Evolutionary conservation across 176 grass and related monocot genomes (phyloP), one percentile per base, ranked within the genome.

Genomic region (Aegilops speltoides): DNA sequence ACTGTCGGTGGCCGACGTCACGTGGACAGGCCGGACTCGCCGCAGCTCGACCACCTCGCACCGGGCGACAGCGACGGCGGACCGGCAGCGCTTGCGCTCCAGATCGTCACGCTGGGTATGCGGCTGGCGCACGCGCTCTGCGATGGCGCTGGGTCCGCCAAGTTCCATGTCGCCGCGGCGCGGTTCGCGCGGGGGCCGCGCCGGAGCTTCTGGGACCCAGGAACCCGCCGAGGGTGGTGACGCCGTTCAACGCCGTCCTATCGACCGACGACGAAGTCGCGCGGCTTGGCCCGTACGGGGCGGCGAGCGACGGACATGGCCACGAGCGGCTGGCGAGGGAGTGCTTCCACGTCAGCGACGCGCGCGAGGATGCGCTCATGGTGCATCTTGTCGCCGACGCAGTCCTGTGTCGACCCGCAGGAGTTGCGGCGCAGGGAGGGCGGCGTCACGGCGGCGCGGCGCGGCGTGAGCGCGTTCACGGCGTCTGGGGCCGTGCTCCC

Each of bases 391-490:
- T 72, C 22, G 85, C 46, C 46, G 87, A 91, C 74, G 65, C 82
- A 89, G n/a, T 97, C 93, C 48, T 98, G 95, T 71, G n/a, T 88
- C 65, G 89, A 98, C 72, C 91, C 93, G 67, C 95, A 87, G 60
- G 86, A 95, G 31, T 80, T 92, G 20, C 79, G 80, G 66, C 80
- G 62, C 36, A 19, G 79, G 31, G 52, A 88, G 4, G 93, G 89
- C 15, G 74, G 87, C 15, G 74, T 92, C 76, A 90, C 81, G 41
- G 89, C 91, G 61, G 93, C 87, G 31, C 25, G 17, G 28, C 16
- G 12, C n/a, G 34, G 71, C 23, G 89, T 93, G 43, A 87, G 71
- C 59, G 87, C 91, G 26, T 97, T 97, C 89, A 97, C 82, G 91
- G n/a, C 82, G 83, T 37, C 87, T 97, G 10, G 90, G 93, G 80